Evolutionary conservation across 306 rosid genomes (phyloP).

Genomic region (Dryas drummondii): DNA sequence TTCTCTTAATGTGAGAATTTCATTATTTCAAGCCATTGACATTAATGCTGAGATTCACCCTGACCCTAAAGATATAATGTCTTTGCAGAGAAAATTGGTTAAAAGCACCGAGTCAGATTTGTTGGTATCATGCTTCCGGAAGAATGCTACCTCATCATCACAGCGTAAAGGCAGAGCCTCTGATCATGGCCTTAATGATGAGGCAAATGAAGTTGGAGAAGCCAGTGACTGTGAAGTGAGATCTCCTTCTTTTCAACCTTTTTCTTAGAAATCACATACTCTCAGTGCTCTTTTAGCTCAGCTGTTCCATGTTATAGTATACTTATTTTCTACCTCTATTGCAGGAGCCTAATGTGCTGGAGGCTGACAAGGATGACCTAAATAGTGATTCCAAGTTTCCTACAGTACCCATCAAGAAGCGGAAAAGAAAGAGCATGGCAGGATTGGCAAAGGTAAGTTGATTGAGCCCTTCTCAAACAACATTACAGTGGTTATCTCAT

Average conservation of each 20-base stretch:
- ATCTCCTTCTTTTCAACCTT: constrained; percentile 4
- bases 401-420: constrained; percentile 48
- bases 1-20: constrained; percentile 33
- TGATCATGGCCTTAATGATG: constrained; percentile 39
- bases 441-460: constrained; percentile 71
- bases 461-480: constrained; percentile 7
- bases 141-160: constrained; percentile 32
- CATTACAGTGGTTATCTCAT: not conserved
- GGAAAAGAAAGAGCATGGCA: constrained; percentile 61
- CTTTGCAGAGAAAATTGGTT: constrained; percentile 43
- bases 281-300: constrained; percentile 2
- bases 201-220: constrained; percentile 43
- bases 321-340: constrained; percentile 28
- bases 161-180: constrained; percentile 54
- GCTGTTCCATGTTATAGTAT: constrained; percentile 3
- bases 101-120: constrained; percentile 49
- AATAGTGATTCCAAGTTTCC: constrained; percentile 48
- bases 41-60: constrained; percentile 34
- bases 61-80: constrained; percentile 38
- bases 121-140: constrained; percentile 43
- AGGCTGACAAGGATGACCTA: constrained; percentile 40
- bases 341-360: constrained; percentile 54
- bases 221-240: constrained; percentile 55
- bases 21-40: constrained; percentile 21
- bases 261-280: not conserved